These are phyloP conservation scores for Hsuehochloa calcarea DNA, from an alignment of 176 grass and related monocot species.

Conservation along the genomic window DNA sequence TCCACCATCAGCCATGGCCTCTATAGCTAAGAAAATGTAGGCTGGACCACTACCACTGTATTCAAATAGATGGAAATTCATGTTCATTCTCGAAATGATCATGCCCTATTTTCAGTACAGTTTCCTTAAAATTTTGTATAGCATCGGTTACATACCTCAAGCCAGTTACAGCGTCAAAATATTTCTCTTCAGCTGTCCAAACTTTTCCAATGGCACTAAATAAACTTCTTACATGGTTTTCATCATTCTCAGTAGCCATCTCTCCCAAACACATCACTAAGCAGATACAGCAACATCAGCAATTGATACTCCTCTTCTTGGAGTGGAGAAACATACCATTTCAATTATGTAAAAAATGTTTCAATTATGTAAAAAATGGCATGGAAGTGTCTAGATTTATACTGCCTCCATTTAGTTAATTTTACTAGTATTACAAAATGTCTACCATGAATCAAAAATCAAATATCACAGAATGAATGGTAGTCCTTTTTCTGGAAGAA, in stretches of 20 bases:
- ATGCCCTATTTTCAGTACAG: neutral
- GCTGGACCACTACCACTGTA: constrained; percentile 95
- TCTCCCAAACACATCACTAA: constrained; percentile 89
- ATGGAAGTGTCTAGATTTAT: neutral
- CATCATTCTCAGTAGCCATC: constrained; percentile 77
- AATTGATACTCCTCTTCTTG: neutral
- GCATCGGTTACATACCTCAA: constrained; percentile 59
- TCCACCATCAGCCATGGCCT: constrained; percentile 97
- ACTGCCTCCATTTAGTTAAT: neutral
- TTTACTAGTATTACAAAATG: neutral
- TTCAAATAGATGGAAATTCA: constrained; percentile 33
- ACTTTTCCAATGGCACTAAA: constrained; percentile 91
- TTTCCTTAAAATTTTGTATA: neutral
- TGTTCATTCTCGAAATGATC: neutral
- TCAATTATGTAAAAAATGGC: neutral
- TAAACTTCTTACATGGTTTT: constrained; percentile 64
- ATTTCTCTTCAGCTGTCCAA: constrained; percentile 95
- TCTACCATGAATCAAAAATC: neutral
- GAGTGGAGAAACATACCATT: neutral
- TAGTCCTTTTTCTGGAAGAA: neutral
- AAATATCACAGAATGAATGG: neutral
- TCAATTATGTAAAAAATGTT: neutral
- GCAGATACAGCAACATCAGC: constrained; percentile 26
- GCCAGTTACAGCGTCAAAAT: constrained; percentile 97
- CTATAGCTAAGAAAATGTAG: constrained; percentile 92